Base-by-base conservation (phyloP, 164 flowering plant species). In the Tinospora cordifolia region DNA sequence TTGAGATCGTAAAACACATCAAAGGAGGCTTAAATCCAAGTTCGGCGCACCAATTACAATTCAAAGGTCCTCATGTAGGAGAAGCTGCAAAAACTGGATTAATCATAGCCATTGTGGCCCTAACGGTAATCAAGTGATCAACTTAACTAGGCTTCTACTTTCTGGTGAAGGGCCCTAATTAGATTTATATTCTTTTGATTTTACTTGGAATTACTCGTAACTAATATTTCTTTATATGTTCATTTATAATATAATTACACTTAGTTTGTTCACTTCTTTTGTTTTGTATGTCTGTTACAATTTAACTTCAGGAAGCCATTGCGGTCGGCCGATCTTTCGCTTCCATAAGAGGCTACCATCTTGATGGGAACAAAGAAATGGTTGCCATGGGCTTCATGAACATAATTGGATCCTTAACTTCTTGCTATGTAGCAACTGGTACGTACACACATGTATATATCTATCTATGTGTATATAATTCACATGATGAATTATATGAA, bases 391-490 rank as follows among this genome's bases (percentile, higher is more conserved):
- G 96, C 15, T 79, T 78, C 73, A 87, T 85, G 89, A 92, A 92
- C 83, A 73, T 90, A 46, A 88, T 70, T 8, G 98, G 98, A 49
- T 92, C 98, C 49, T 54, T 85, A 22, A 81, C 90, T 71, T 92
- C 96, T 62, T 92, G 98, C 75, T 92, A 92, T 76, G 86, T 86
- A 3, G 94, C 98, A 21, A 92, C 98, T 3, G 96, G 98, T 92
- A 47, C 65, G 69, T 54, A 54, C 39, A 24, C 38, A 19, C 21
- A 3, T 9, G 3, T 60, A 7, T 54, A 54, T 54, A 24, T 19
- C 15, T 13, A 22, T 60, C 15, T 1, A 54, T 21, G 24, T 54
- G 4, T 30, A 30, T 30, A 30, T 30, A 4, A 30, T 30, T 30
- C 36, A 30, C 36, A 30, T 30, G 36, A n/a, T n/a, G 19, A 49